Base-by-base conservation (phyloP, 441 rosid species). In the Corymbia calophylla region DNA sequence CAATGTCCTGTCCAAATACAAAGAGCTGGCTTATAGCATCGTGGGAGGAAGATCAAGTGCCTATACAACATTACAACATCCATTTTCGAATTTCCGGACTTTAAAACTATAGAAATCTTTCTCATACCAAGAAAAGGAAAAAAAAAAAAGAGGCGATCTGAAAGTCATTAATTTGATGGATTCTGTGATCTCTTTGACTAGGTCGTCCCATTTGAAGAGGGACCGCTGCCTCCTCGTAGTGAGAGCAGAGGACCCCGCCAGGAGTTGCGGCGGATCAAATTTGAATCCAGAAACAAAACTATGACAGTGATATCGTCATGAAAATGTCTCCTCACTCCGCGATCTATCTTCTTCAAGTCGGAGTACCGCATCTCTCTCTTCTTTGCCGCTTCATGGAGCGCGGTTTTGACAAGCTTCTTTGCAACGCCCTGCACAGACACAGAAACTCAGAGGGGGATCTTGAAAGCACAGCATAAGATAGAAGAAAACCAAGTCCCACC, bases 321-420 rank as follows among this genome's bases (percentile, higher is more conserved):
- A 91, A 97, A 97, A 92, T 97, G 99, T 90, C 99, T 95, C 92
- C 99, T 96, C 91, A 97, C 97, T 35, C 99, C 98, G 25, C 95
- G 94, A 53, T 97, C 99, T 35, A 98, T 96, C 94, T 94, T 98
- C 92, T 96, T 94, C 96, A 98, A 92, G 93, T 98, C 99, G 0
- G 98, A 94, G 89, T 94, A 98, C 89, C 99, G 93, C 99, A 96
- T 97, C 91, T 97, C 99, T 90, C 99, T 93, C 92, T 97, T 96
- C 93, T 94, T 97, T 23, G 99, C 99, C 15, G 98, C 99, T 93
- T 93, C 97, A 12, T 86, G 93, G 44, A 97, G 96, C 14, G 99
- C 98, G 23, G 95, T 95, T 92, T 95, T 95, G 53, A 97, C 92
- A 54, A 98, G 94, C 92, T 89, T 98, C 93, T 92, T 94, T 1